Conservation (phyloP, 106 monocot genomes). For the Ottelia alismoides region DNA sequence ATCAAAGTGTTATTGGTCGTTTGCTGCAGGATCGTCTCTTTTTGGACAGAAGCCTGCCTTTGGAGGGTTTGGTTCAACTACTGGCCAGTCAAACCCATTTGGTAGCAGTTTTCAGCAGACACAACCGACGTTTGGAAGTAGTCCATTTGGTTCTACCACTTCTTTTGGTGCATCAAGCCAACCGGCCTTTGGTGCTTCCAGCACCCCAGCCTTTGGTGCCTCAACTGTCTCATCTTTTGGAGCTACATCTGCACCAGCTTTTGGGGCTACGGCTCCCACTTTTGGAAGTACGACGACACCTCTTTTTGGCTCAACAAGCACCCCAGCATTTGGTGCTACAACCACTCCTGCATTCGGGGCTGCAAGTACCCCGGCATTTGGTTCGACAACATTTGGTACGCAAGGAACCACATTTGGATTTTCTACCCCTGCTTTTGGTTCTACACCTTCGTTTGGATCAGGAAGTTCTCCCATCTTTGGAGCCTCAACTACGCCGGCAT, state of each 20-base stretch:
- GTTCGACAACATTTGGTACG: too few relatives aligned
- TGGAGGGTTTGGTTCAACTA: constrained; percentile 73
- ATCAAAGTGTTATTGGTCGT: too few relatives aligned
- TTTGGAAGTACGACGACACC: constrained; percentile 36
- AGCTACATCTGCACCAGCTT: too few relatives aligned
- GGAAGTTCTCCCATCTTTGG: too few relatives aligned
- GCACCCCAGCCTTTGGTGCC: too few relatives aligned
- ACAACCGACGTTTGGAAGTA: constrained; percentile 74
- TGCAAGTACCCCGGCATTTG: constrained; percentile 46
- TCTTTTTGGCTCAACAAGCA: constrained; percentile 23
- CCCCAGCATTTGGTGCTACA: constrained; percentile 40
- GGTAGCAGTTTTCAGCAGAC: constrained; percentile 75
- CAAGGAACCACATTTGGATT: too few relatives aligned
- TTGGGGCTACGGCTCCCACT: constrained; percentile 35
- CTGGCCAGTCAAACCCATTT: constrained; percentile 62
- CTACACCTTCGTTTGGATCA: too few relatives aligned
- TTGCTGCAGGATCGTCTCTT: constrained; percentile 40
- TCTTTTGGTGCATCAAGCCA: constrained; percentile 58
- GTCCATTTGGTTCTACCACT: constrained; percentile 47
- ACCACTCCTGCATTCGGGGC: too few relatives aligned
- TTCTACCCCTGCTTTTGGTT: too few relatives aligned
- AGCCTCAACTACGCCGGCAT: constrained; percentile 37
- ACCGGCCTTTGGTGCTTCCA: constrained; percentile 74
- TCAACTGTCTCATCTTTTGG: too few relatives aligned
- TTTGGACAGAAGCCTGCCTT: constrained; percentile 77